Percentiles rank a stretch among this genome's conserved stretches.
Conservation (phyloP, 805 yeast genomes). For the Metschnikowia koreensis region DNA sequence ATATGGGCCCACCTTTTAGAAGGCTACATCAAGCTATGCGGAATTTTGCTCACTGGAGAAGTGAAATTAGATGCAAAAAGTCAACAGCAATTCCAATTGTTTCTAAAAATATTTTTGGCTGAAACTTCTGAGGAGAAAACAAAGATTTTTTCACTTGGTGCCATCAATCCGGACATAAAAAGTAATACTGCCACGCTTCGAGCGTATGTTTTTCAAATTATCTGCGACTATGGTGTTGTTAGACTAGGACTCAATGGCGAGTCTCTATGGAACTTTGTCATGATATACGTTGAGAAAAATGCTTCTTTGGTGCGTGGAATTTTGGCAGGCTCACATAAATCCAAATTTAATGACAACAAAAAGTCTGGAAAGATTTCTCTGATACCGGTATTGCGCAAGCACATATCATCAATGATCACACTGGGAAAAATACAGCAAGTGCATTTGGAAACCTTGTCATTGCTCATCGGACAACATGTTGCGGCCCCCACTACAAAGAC, state of each 20-base stretch:
- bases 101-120: conserved; percentile 54
- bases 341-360: conserved; percentile 46
- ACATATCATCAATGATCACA: conserved; percentile 47
- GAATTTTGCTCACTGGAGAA: conserved; percentile 43
- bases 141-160: conserved; percentile 65
- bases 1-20: conserved; percentile 76
- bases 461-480: conserved; percentile 45
- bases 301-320: conserved; percentile 47
- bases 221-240: conserved; percentile 52
- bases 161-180: conserved; percentile 66
- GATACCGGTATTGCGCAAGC: conserved; percentile 49
- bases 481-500: conserved; percentile 18
- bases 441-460: conserved; percentile 47
- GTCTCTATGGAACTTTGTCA: conserved; percentile 62
- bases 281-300: conserved; percentile 49
- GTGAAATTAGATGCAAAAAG: conserved; percentile 49
- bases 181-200: conserved; percentile 50
- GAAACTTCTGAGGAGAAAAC: conserved; percentile 64
- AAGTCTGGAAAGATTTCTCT: conserved; percentile 50
- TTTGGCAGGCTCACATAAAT: conserved; percentile 53
- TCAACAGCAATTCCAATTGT: conserved; percentile 55
- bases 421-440: conserved; percentile 44
- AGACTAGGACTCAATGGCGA: conserved; percentile 59
- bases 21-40: conserved; percentile 54
- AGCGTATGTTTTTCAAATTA: conserved; percentile 48